These are phyloP conservation scores for Candida mattraensis DNA, from an alignment of 805 yeast species.

Conservation along the genomic window DNA sequence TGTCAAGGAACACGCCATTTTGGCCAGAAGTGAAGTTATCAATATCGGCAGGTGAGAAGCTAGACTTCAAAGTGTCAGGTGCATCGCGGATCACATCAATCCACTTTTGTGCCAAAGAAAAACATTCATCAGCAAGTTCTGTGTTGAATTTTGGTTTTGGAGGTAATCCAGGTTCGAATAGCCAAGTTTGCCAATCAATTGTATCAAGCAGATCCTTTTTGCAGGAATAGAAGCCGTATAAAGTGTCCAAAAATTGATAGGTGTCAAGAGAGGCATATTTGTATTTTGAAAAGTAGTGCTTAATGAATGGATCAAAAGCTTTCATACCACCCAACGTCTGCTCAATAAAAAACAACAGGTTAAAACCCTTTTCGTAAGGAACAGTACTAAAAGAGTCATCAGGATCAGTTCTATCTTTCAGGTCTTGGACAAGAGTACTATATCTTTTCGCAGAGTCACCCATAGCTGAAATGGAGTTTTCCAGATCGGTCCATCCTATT, in stretches of 20 bases:
- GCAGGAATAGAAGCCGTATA: conserved; percentile 57
- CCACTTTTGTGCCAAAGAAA: conserved; percentile 69
- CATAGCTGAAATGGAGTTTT: conserved; percentile 64
- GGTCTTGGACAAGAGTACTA: conserved; percentile 66
- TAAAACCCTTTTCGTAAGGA: conserved; percentile 90
- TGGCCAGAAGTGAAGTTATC: conserved; percentile 68
- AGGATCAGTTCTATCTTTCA: conserved; percentile 72
- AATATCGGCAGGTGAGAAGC: conserved; percentile 52
- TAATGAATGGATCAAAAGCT: conserved; percentile 76
- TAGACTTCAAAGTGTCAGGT: conserved; percentile 28
- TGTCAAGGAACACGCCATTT: conserved; percentile 74
- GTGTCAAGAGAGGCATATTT: conserved; percentile 75
- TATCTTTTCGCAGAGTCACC: conserved; percentile 51
- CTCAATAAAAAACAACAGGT: conserved; percentile 74
- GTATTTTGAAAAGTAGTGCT: conserved; percentile 69
- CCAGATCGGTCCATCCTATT: conserved; percentile 86
- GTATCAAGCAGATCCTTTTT: conserved; percentile 54
- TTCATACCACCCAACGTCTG: conserved; percentile 68
- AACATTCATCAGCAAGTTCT: conserved; percentile 71
- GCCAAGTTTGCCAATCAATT: conserved; percentile 86
- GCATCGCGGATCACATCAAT: conserved; percentile 33
- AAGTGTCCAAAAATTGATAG: conserved; percentile 72
- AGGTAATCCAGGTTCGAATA: conserved; percentile 82
- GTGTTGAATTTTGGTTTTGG: conserved; percentile 85
- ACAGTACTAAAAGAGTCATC: conserved; percentile 87